phyloP scores from a whole-genome alignment of 139 green algal species.

The Ettlia oleoabundans region DNA sequence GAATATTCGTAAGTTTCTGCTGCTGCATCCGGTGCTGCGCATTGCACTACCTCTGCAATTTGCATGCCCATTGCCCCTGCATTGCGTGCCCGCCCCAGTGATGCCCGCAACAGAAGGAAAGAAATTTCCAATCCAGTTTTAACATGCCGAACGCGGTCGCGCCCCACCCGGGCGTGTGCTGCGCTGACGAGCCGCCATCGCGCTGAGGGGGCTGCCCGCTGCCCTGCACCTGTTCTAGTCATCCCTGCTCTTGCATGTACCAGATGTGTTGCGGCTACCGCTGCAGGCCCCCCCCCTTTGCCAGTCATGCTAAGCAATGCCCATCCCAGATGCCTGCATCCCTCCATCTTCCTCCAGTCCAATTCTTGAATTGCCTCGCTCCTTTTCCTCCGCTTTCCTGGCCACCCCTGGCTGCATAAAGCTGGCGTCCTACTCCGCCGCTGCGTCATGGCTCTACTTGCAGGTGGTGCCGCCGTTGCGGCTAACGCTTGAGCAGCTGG shows the following conservation, averaged over 20 bases:
- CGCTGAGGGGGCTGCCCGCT: not conserved
- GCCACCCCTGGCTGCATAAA: not conserved
- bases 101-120: not conserved
- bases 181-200: not conserved
- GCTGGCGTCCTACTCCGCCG: not conserved
- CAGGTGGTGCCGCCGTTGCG: constrained; percentile 68
- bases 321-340: too few relatives aligned
- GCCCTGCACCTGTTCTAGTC: not conserved
- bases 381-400: too few relatives aligned
- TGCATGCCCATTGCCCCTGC: not conserved
- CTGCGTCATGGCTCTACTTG: not conserved
- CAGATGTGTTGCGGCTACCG: not conserved
- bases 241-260: too few relatives aligned
- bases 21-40: not conserved
- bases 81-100: not conserved
- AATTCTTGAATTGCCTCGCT: too few relatives aligned
- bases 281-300: too few relatives aligned
- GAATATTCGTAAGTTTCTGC: constrained; percentile 8
- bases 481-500: constrained; percentile 73
- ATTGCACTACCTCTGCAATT: not conserved
- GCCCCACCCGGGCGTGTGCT: not conserved
- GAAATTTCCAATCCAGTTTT: constrained; percentile 28
- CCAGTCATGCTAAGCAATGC: too few relatives aligned
- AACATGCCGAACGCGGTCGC: not conserved
- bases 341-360: too few relatives aligned